Evolutionary conservation across 163 green algal species (phyloP).

Genomic region (Prototheca cutis): DNA sequence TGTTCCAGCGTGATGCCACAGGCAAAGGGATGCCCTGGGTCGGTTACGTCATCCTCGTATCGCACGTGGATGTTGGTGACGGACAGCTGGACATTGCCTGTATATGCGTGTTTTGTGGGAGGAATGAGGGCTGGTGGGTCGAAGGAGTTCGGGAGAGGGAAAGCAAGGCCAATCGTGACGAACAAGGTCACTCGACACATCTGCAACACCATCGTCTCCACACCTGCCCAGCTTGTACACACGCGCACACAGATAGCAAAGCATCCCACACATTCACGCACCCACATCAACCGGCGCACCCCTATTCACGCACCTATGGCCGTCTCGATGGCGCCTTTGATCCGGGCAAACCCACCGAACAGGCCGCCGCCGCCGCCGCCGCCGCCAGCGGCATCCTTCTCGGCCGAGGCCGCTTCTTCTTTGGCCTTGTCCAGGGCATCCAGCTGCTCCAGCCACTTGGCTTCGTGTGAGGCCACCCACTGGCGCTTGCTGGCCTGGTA

Average conservation of each 20-base stretch:
- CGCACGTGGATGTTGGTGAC: conserved; percentile 92
- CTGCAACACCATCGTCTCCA: too few relatives aligned
- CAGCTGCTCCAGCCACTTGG: conserved; percentile 16
- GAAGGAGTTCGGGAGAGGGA: too few relatives aligned
- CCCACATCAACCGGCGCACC: too few relatives aligned
- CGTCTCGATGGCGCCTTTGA: conserved; percentile 72
- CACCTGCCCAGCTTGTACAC: too few relatives aligned
- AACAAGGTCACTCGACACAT: too few relatives aligned
- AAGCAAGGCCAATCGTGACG: too few relatives aligned
- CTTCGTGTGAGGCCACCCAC: conserved; percentile 21
- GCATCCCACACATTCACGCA: too few relatives aligned
- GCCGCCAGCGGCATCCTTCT: too few relatives aligned
- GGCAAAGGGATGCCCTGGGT: conserved; percentile 51
- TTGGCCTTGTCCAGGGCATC: conserved; percentile 6
- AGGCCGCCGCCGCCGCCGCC: conserved; percentile 19
- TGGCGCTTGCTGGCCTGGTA: conserved; percentile 41
- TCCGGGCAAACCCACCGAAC: conserved; percentile 15
- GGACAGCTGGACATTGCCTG: conserved; percentile 90
- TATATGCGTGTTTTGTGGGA: too few relatives aligned
- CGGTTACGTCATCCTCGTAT: conserved; percentile 23
- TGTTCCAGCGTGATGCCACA: conserved; percentile 59
- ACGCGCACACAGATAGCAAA: too few relatives aligned
- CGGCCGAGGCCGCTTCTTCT: conserved; percentile 1
- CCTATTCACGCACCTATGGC: conserved; percentile 61
- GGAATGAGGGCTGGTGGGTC: too few relatives aligned